phyloP scores from a whole-genome alignment of 345 rosid species.

The Brassica incana region DNA sequence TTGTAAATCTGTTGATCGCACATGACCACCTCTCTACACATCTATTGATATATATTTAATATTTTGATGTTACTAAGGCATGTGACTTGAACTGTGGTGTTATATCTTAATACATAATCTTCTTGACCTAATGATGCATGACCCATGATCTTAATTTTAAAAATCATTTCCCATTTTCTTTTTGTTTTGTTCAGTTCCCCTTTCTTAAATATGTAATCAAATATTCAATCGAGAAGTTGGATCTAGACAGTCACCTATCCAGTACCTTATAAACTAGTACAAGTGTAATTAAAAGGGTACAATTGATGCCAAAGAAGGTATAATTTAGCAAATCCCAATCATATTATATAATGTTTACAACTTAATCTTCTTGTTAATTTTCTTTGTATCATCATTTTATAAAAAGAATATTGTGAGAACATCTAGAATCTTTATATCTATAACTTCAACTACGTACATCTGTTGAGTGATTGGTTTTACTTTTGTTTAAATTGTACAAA shows the following conservation, averaged over 20 bases:
- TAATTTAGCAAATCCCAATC: background rate
- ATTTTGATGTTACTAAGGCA: conserved; percentile 29
- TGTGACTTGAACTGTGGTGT: conserved; percentile 43
- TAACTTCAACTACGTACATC: background rate
- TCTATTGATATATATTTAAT: conserved; percentile 19
- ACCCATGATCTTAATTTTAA: conserved; percentile 38
- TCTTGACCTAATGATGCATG: conserved; percentile 40
- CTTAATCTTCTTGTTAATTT: background rate
- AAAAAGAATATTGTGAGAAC: background rate
- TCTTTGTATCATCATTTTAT: background rate
- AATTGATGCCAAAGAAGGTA: background rate
- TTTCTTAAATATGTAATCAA: conserved; percentile 8
- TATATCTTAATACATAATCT: conserved; percentile 25
- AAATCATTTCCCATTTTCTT: background rate
- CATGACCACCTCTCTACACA: conserved; percentile 25
- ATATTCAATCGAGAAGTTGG: conserved; percentile 8
- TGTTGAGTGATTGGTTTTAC: background rate
- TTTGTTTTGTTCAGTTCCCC: conserved; percentile 24
- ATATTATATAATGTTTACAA: background rate
- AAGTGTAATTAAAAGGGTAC: background rate
- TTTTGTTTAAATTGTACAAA: background rate
- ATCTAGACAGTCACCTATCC: conserved; percentile 14
- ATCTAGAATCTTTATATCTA: background rate
- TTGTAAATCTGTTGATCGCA: conserved; percentile 22
- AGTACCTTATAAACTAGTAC: background rate